Evolutionary conservation across 495 filamentous ascomycete species (phyloP).

Genomic region (Penicillium psychrofluorescens): DNA sequence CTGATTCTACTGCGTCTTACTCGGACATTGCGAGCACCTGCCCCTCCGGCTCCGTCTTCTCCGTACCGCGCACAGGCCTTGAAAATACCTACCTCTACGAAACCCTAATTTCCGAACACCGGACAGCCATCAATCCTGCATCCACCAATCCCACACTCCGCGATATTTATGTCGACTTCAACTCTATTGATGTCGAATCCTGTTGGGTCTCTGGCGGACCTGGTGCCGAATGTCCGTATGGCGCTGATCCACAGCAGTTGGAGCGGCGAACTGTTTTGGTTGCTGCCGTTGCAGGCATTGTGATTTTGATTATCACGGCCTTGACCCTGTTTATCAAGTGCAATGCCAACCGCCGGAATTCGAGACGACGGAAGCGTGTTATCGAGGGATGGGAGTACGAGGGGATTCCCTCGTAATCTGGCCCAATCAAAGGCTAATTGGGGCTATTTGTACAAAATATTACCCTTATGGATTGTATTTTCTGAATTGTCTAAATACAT

Average conservation of each 20-base stretch:
- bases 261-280: conserved; percentile 45
- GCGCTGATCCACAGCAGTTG: conserved; percentile 24
- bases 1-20: conserved; percentile 28
- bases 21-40: conserved; percentile 27
- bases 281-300: conserved; percentile 50
- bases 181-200: conserved; percentile 42
- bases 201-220: conserved; percentile 54
- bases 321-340: conserved; percentile 60
- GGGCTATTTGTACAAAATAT: too few species aligned
- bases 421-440: too few species aligned
- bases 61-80: conserved; percentile 50
- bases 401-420: conserved; percentile 47
- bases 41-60: conserved; percentile 33
- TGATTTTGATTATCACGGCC: conserved; percentile 50
- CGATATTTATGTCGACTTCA: conserved; percentile 52
- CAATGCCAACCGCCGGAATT: conserved; percentile 49
- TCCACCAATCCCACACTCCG: conserved; percentile 14
- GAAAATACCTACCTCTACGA: conserved; percentile 53
- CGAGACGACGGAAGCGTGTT: conserved; percentile 40
- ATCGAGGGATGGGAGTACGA: conserved; percentile 61
- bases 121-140: conserved; percentile 14
- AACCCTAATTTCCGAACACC: conserved; percentile 17
- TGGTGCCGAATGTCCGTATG: conserved; percentile 49
- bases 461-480: too few species aligned
- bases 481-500: background rate